These are phyloP conservation scores for Chaetoscypha palmicola DNA, from an alignment of 2,329 filamentous ascomycete species.

Conservation along the genomic window DNA sequence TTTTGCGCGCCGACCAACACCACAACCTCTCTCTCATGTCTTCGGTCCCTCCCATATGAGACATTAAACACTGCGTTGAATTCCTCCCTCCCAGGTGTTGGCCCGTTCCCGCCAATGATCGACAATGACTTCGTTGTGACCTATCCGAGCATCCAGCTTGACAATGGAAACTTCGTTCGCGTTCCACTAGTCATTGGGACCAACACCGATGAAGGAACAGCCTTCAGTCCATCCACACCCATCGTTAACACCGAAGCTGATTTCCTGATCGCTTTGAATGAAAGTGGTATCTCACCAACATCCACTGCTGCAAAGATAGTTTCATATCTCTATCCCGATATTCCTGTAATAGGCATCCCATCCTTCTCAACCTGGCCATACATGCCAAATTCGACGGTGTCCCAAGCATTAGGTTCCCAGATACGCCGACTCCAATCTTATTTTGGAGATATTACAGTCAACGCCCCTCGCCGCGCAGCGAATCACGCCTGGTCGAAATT, in stretches of 20 bases:
- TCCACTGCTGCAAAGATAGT: conserved; percentile 25
- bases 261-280: conserved; percentile 9
- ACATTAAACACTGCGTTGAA: conserved; percentile 26
- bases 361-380: conserved; percentile 13
- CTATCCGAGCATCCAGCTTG: conserved; percentile 47
- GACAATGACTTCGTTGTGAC: conserved; percentile 37
- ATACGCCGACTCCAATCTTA: conserved; percentile 11
- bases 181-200: conserved; percentile 39
- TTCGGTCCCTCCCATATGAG: conserved; percentile 26
- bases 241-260: conserved; percentile 26
- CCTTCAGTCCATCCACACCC: conserved; percentile 33
- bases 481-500: conserved; percentile 12
- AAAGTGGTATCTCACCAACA: neutral
- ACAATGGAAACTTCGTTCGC: conserved; percentile 32
- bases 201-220: conserved; percentile 32
- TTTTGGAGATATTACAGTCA: conserved; percentile 15
- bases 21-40: conserved; percentile 21
- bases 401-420: conserved; percentile 32
- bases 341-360: conserved; percentile 43
- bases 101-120: conserved; percentile 28
- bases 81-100: conserved; percentile 30
- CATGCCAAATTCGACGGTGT: conserved; percentile 12
- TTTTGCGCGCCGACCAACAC: conserved; percentile 19
- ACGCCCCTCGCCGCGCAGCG: conserved; percentile 8
- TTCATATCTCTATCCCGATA: conserved; percentile 43